phyloP scores from a whole-genome alignment of 306 rosid genomes.

The Casuarina cunninghamiana region DNA sequence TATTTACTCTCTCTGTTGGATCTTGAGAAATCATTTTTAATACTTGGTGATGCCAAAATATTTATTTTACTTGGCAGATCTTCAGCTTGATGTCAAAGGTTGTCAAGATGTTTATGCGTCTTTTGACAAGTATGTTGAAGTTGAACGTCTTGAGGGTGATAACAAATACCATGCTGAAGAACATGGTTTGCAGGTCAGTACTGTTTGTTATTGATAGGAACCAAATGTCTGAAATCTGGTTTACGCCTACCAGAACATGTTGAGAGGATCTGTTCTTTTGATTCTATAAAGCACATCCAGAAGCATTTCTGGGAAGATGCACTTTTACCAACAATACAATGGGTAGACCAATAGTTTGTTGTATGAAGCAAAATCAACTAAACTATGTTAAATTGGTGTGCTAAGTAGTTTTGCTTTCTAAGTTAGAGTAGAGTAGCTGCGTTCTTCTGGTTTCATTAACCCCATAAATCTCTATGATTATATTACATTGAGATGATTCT shows the following conservation, averaged over 20 bases:
- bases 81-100: conserved; percentile 96
- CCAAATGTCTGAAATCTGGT: not conserved
- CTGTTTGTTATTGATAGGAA: not conserved
- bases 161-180: conserved; percentile 92
- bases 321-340: too few species aligned
- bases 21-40: conserved; percentile 6
- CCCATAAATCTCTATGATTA: too few species aligned
- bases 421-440: not conserved
- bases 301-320: not conserved
- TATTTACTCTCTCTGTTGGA: conserved; percentile 35
- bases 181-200: conserved; percentile 78
- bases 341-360: not conserved
- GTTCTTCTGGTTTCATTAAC: not conserved
- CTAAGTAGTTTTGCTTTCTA: not conserved
- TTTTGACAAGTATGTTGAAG: conserved; percentile 93
- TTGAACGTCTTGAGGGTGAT: conserved; percentile 90
- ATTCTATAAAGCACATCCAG: not conserved
- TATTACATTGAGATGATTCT: not conserved
- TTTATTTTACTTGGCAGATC: conserved; percentile 50
- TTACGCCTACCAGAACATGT: not conserved
- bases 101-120: conserved; percentile 92
- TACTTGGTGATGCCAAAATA: conserved; percentile 14
- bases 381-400: not conserved
- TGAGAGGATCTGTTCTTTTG: not conserved
- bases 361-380: not conserved